Evolutionary conservation across 2,329 filamentous ascomycete genomes (phyloP).

Genomic region (Elsinoe australis): DNA sequence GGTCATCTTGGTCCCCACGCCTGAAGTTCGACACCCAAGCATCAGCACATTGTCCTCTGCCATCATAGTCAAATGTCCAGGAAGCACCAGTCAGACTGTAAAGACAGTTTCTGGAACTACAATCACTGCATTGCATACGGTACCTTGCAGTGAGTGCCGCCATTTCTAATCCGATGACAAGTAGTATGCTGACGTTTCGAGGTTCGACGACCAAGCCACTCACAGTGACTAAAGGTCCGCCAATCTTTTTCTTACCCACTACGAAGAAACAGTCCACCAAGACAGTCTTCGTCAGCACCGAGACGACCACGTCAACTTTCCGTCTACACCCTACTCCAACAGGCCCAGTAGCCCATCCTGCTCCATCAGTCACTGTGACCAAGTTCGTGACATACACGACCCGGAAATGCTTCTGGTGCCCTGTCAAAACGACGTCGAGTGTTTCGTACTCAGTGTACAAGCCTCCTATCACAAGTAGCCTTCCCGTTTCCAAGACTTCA

Average conservation of each 20-base stretch:
- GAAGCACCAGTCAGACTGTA: neutral
- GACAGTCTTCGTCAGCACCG: neutral
- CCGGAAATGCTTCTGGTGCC: neutral
- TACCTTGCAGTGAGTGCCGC: neutral
- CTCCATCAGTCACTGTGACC: slow-evolving; percentile 1
- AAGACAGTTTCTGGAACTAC: neutral
- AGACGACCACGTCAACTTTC: neutral
- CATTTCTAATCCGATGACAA: neutral
- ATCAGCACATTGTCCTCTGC: neutral
- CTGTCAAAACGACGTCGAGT: neutral
- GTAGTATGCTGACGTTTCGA: neutral
- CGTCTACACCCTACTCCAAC: neutral
- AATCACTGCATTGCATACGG: neutral
- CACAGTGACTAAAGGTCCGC: neutral
- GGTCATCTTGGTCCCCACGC: no score
- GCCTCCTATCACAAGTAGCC: no score
- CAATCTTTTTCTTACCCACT: neutral
- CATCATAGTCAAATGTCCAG: neutral
- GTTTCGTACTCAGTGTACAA: neutral
- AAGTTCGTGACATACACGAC: neutral
- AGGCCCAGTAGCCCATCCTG: no score
- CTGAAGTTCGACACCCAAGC: neutral
- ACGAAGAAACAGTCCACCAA: neutral
- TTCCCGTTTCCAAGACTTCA: neutral
- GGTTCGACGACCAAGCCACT: neutral